Evolutionary conservation across 192 early-diverging fungal genomes (phyloP), one percentile per base, ranked within the genome.

Genomic region (Backusella westeae): DNA sequence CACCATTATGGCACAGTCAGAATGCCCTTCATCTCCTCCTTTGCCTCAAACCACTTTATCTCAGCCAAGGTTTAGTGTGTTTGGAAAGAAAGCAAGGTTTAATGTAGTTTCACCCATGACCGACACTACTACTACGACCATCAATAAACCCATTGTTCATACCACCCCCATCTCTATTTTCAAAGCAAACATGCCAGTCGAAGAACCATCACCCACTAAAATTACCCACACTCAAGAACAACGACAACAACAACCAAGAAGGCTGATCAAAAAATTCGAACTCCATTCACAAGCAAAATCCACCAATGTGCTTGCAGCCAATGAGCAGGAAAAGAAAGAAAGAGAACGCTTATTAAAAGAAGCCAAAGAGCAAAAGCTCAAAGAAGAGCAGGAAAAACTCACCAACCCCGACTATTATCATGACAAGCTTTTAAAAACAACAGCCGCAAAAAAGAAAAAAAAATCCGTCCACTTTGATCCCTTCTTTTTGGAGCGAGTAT

Each of bases 381-480:
- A 63, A 29, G 56, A 63, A 26, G 56, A 63, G 12, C 21, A 63
- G 10, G 56, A 63, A 26, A 23, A 3, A 63, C 26, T 63, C 8
- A 63, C 21, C 56, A 63, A 63, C 23, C 56, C 56, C 1, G 9
- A 63, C 4, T 63, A 63, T 14, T 63, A 63, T 29, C 8, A 29
- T 26, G 9, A 63, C 9, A 29, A 29, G 10, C 21, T 29, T 12
- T 21, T 56, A n/a, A 56, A 56, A 12, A 0, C 21, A 63, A 29
- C 21, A 63, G 19, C 53, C 21, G 21, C 53, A 19, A 56, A 71
- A 49, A 88, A 89, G 78, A 89, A 83, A 23, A 71, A 29, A 9
- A 71, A 34, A 23, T 46, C 41, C 1, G 92, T 93, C n/a, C 89
- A 88, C 67, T 93, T 93, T 83, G 85, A 90, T 36, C 74, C 87